Evolutionary conservation across 306 rosid species (phyloP).

Genomic region (Benincasa hispida): DNA sequence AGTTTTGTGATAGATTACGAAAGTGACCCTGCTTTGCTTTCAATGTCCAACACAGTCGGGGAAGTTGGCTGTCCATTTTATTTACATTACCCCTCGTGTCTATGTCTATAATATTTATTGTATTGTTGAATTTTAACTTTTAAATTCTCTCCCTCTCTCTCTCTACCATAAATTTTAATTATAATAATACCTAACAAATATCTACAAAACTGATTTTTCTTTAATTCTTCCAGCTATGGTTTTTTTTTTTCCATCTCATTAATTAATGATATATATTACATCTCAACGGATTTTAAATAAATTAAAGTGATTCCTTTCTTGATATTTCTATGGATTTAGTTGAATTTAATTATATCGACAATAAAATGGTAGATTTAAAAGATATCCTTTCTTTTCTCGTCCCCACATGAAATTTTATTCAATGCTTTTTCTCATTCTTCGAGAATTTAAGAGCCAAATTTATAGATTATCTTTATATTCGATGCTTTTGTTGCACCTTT

Average conservation of each 20-base stretch:
- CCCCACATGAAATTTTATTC: background rate
- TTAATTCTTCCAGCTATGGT: background rate
- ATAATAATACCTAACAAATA: background rate
- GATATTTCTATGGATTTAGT: background rate
- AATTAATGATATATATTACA: background rate
- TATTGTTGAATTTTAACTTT: background rate
- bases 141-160: background rate
- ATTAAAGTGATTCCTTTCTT: background rate
- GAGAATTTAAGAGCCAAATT: background rate
- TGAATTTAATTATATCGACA: background rate
- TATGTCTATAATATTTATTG: background rate
- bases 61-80: background rate
- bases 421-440: background rate
- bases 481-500: background rate
- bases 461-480: background rate
- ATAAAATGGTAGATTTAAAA: background rate
- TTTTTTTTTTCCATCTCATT: background rate
- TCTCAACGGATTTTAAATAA: background rate
- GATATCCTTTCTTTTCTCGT: background rate
- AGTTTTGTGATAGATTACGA: background rate
- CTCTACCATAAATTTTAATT: background rate
- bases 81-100: background rate
- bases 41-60: background rate
- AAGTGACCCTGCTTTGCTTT: background rate
- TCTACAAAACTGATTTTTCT: background rate